Conservation (phyloP, 108 stramenopile genomes). For the Skeletonema costatum region DNA sequence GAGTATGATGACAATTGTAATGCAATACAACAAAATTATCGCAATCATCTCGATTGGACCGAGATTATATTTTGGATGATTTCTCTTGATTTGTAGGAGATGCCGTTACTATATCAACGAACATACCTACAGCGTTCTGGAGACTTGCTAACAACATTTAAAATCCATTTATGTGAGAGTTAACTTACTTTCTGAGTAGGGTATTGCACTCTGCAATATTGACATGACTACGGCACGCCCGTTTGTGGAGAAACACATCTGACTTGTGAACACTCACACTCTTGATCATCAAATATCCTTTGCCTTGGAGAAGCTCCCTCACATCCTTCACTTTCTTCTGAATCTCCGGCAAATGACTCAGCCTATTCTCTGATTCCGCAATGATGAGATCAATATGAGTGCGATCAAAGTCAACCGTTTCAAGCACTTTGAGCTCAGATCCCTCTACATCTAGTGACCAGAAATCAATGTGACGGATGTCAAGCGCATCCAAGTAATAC, state of each 20-base stretch:
- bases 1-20: neutral
- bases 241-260: slow-evolving; percentile 23
- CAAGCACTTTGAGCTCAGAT: slow-evolving; percentile 52
- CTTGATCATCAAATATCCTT: slow-evolving; percentile 24
- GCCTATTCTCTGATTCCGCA: slow-evolving; percentile 46
- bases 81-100: slow-evolving; percentile 16
- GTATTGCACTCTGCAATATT: neutral
- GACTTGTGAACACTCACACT: slow-evolving; percentile 21
- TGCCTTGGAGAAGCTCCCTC: neutral
- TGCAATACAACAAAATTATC: slow-evolving; percentile 12
- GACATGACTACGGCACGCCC: neutral
- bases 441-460: slow-evolving; percentile 76
- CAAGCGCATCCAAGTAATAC: slow-evolving; percentile 44
- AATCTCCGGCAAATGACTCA: slow-evolving; percentile 19
- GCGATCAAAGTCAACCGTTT: slow-evolving; percentile 54
- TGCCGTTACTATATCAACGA: too few relatives aligned
- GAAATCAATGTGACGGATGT: slow-evolving; percentile 33
- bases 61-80: slow-evolving; percentile 40
- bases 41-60: slow-evolving; percentile 22
- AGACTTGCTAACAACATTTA: too few relatives aligned
- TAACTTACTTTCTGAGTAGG: too few relatives aligned
- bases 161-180: too few relatives aligned
- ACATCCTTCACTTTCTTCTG: slow-evolving; percentile 18
- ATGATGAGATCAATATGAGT: slow-evolving; percentile 53
- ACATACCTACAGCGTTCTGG: too few relatives aligned